A percentile compares a stretch with the other conserved stretches of the same genome.
These are phyloP conservation scores for Furcasterigmium furcatum DNA, from an alignment of 2,329 filamentous ascomycete genomes.

Conservation along the genomic window DNA sequence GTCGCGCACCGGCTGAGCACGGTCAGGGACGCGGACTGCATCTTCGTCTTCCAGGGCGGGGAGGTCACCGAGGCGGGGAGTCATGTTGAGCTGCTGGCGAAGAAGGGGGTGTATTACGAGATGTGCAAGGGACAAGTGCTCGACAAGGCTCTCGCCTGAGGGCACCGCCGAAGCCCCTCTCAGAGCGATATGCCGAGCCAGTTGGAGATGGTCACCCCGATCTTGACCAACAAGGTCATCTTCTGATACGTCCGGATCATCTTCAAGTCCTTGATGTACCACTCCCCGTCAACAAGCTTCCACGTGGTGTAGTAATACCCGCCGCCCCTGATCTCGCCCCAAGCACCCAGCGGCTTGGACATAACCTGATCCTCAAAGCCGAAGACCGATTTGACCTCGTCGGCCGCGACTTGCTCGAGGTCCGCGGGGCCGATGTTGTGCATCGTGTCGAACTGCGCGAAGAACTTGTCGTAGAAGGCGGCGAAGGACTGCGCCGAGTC, in stretches of 20 bases:
- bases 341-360: conserved; percentile 10
- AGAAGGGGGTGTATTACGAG: conserved; percentile 45
- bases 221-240: conserved; percentile 1
- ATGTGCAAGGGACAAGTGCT: conserved; percentile 46
- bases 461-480: conserved; percentile 14
- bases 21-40: conserved; percentile 56
- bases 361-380: conserved; percentile 15
- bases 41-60: conserved; percentile 58
- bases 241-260: conserved; percentile 18
- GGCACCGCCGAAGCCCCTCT: too few species aligned
- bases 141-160: conserved; percentile 22
- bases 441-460: conserved; percentile 15
- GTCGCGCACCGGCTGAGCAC: conserved; percentile 60
- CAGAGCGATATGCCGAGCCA: too few species aligned
- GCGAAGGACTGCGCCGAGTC: conserved; percentile 8
- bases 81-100: conserved; percentile 53
- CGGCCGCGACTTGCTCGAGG: conserved; percentile 16
- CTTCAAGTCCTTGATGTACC: conserved; percentile 16
- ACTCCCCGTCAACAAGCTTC: conserved; percentile 16
- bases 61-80: conserved; percentile 58
- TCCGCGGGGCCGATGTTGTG: conserved; percentile 19
- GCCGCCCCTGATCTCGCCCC: conserved; percentile 17
- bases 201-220: too few species aligned
- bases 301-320: conserved; percentile 18
- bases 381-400: conserved; percentile 10